phyloP scores from a whole-genome alignment of 1,284 basidiomycete genomes.

The Fistulina hepatica region DNA sequence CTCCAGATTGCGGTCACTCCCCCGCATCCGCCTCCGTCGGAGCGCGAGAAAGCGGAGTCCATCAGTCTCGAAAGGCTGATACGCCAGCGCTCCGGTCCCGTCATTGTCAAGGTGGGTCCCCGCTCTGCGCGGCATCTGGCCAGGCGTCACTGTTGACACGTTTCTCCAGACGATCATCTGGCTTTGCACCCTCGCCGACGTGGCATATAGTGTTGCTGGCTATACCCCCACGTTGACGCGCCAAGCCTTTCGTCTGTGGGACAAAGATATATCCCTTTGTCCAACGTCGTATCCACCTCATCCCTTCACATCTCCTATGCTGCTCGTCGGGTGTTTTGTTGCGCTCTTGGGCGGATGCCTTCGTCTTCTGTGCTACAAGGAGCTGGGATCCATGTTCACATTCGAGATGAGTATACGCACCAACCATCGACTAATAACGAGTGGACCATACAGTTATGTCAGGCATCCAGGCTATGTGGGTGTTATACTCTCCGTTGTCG shows the following conservation, averaged over 20 bases:
- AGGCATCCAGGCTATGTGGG: conserved; percentile 33
- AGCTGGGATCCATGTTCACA: conserved; percentile 30
- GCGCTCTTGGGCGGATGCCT: conserved; percentile 24
- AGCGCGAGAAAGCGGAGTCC: conserved; percentile 23
- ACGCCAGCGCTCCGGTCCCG: conserved; percentile 23
- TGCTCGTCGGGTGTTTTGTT: background rate
- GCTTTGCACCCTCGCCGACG: too few species aligned
- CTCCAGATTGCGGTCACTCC: conserved; percentile 29
- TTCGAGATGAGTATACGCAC: conserved; percentile 32
- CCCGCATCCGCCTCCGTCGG: conserved; percentile 28
- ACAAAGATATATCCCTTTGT: conserved; percentile 15
- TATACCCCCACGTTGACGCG: conserved; percentile 18
- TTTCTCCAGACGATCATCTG: conserved; percentile 27
- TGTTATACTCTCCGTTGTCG: conserved; percentile 23
- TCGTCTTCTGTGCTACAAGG: conserved; percentile 28
- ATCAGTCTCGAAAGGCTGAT: conserved; percentile 26
- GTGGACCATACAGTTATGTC: conserved; percentile 29
- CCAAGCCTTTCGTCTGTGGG: conserved; percentile 20
- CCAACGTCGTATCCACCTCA: conserved; percentile 21
- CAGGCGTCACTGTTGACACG: conserved; percentile 16
- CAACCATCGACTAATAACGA: conserved; percentile 29
- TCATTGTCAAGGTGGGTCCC: conserved; percentile 24
- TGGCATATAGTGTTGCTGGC: conserved; percentile 15
- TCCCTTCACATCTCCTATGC: conserved; percentile 20
- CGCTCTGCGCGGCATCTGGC: background rate